A percentile compares a stretch with the other conserved stretches of the same genome.
Evolutionary conservation across 768 basidiomycete species (phyloP).

Genomic region (Lactarius deliciosus): DNA sequence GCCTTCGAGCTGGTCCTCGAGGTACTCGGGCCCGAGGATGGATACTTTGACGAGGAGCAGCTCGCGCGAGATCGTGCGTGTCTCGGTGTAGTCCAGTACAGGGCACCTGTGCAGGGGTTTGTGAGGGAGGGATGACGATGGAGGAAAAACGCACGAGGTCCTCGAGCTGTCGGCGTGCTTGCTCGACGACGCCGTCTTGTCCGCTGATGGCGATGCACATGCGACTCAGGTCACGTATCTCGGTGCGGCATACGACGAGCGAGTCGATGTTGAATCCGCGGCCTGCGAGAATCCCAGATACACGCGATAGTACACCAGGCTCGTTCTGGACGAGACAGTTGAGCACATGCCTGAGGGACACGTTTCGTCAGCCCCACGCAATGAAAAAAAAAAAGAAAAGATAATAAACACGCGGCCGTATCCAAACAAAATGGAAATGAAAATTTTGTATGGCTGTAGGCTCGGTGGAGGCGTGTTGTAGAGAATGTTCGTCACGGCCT

Average conservation of each 20-base stretch:
- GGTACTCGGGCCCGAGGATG: slow-evolving; percentile 95
- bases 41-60: slow-evolving; percentile 95
- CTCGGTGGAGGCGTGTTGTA: slow-evolving; percentile 95
- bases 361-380: not conserved
- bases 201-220: slow-evolving; percentile 98
- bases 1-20: slow-evolving; percentile 85
- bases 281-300: slow-evolving; percentile 95
- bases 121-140: not conserved
- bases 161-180: slow-evolving; percentile 92
- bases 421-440: not conserved
- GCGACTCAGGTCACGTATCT: slow-evolving; percentile 92
- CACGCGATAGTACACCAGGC: slow-evolving; percentile 97
- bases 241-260: slow-evolving; percentile 95
- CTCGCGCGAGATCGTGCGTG: slow-evolving; percentile 87
- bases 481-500: slow-evolving; percentile 95
- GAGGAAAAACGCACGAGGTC: slow-evolving; percentile 69
- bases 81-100: slow-evolving; percentile 96
- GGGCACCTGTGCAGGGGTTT: slow-evolving; percentile 69
- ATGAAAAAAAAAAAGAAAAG: not conserved
- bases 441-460: slow-evolving; percentile 82
- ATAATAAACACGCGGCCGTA: slow-evolving; percentile 21
- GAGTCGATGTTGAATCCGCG: slow-evolving; percentile 99
- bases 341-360: slow-evolving; percentile 71
- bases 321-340: slow-evolving; percentile 99
- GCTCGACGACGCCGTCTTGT: slow-evolving; percentile 97